phyloP scores from a whole-genome alignment of 441 rosid species.

The Brassica hybrid region DNA sequence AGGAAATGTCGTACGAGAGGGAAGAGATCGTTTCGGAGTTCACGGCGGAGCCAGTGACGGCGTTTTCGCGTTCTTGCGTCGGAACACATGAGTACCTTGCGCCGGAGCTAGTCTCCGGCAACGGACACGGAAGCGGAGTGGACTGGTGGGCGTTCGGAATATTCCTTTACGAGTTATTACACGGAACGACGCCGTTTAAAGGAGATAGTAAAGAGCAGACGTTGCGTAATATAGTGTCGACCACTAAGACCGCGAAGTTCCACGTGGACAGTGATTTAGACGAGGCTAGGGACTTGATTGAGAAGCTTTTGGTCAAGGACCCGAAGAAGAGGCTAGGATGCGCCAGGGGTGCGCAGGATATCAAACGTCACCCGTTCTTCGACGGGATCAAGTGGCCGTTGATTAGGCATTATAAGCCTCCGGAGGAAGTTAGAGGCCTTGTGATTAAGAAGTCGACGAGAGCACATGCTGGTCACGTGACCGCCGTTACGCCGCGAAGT shows the following conservation, averaged over 20 bases:
- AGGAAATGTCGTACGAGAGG: conserved; percentile 35
- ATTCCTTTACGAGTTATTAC: conserved; percentile 56
- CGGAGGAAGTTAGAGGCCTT: conserved; percentile 57
- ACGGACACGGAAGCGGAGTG: conserved; percentile 68
- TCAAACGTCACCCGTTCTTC: conserved; percentile 66
- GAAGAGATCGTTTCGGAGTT: conserved; percentile 54
- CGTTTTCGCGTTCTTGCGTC: conserved; percentile 60
- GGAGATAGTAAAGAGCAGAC: conserved; percentile 62
- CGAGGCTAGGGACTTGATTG: conserved; percentile 60
- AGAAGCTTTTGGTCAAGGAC: conserved; percentile 60
- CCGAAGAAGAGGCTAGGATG: conserved; percentile 63
- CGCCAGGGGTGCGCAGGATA: conserved; percentile 59
- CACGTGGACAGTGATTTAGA: conserved; percentile 42
- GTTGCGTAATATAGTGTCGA: conserved; percentile 62
- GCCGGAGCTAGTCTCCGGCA: conserved; percentile 62
- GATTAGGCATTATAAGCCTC: conserved; percentile 68
- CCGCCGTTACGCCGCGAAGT: conserved; percentile 37
- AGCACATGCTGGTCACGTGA: conserved; percentile 46
- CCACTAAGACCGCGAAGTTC: conserved; percentile 42
- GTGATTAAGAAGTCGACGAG: conserved; percentile 43
- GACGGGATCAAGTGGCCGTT: conserved; percentile 70
- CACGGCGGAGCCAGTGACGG: conserved; percentile 60
- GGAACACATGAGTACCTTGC: conserved; percentile 80
- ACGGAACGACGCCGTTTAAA: conserved; percentile 67
- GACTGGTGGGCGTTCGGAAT: conserved; percentile 87